Percentiles rank a stretch among this genome's conserved stretches.
phyloP scores from a whole-genome alignment of 192 early-diverging fungal genomes.

The Radiomyces spectabilis region DNA sequence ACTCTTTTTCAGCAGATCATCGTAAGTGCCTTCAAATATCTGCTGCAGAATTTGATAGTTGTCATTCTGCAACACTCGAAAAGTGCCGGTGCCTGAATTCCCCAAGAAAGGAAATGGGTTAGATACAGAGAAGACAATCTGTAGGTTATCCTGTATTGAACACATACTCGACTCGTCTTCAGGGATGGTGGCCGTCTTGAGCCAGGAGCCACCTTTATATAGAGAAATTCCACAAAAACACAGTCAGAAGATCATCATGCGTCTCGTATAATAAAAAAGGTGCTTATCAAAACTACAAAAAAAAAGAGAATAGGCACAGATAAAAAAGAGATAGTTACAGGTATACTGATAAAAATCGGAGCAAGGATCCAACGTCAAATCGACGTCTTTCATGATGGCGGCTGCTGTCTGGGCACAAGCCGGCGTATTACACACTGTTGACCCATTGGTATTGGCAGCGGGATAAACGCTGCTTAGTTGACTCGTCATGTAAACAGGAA shows the following conservation, averaged over 20 bases:
- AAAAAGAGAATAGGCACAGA: background rate
- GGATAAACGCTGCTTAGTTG: too few species aligned
- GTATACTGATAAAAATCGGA: slow-evolving; percentile 60
- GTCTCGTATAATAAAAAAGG: too few species aligned
- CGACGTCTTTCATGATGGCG: slow-evolving; percentile 44
- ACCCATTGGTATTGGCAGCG: background rate
- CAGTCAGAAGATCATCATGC: too few species aligned
- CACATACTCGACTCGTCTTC: slow-evolving; percentile 43
- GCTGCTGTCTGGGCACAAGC: slow-evolving; percentile 49
- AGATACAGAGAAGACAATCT: background rate
- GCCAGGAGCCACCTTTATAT: slow-evolving; percentile 49
- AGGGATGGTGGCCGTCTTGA: slow-evolving; percentile 44
- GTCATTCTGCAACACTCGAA: slow-evolving; percentile 9
- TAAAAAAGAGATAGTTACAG: slow-evolving; percentile 35
- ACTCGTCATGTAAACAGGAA: too few species aligned
- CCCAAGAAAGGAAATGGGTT: background rate
- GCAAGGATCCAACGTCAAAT: slow-evolving; percentile 53
- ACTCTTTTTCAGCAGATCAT: slow-evolving; percentile 5
- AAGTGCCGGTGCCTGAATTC: slow-evolving; percentile 6
- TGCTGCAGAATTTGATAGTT: slow-evolving; percentile 33
- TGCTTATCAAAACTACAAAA: too few species aligned
- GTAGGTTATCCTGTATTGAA: background rate
- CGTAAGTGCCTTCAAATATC: slow-evolving; percentile 42
- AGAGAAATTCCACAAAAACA: too few species aligned
- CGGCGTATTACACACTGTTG: slow-evolving; percentile 35